Evolutionary conservation across 768 basidiomycete species (phyloP).

Genomic region (Kwoniella pini): DNA sequence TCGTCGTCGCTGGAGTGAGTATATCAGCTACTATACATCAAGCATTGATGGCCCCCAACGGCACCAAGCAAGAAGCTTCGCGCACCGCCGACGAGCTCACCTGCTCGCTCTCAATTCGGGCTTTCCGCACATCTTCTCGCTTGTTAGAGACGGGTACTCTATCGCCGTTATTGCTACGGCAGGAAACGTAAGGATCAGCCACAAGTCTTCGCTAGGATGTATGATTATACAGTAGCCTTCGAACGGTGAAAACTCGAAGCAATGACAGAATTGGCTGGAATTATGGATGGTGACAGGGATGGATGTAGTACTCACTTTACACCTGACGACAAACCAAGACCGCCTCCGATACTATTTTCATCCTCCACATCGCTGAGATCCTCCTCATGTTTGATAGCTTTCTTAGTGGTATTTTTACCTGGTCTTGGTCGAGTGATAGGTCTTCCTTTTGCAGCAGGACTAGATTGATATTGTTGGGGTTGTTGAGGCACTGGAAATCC

Average conservation of each 20-base stretch:
- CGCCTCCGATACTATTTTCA: constrained; percentile 21
- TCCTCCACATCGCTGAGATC: constrained; percentile 21
- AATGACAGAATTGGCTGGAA: not conserved
- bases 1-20: constrained; percentile 67
- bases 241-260: not conserved
- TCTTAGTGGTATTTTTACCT: not conserved
- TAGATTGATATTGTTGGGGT: not conserved
- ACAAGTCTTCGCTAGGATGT: too few relatives aligned
- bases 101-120: constrained; percentile 42
- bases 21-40: not conserved
- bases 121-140: constrained; percentile 26
- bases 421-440: not conserved
- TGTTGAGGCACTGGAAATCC: constrained; percentile 19
- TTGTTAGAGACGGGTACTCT: constrained; percentile 16
- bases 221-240: too few relatives aligned
- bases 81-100: constrained; percentile 40
- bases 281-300: not conserved
- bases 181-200: not conserved
- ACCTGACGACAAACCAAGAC: constrained; percentile 8
- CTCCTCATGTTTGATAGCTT: constrained; percentile 14
- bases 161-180: constrained; percentile 1
- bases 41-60: not conserved
- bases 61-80: constrained; percentile 18
- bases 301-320: constrained; percentile 9
- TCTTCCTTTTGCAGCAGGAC: constrained; percentile 5